Conservation (phyloP, 2,329 filamentous ascomycete species). For the Trichocomaceae sp. region DNA sequence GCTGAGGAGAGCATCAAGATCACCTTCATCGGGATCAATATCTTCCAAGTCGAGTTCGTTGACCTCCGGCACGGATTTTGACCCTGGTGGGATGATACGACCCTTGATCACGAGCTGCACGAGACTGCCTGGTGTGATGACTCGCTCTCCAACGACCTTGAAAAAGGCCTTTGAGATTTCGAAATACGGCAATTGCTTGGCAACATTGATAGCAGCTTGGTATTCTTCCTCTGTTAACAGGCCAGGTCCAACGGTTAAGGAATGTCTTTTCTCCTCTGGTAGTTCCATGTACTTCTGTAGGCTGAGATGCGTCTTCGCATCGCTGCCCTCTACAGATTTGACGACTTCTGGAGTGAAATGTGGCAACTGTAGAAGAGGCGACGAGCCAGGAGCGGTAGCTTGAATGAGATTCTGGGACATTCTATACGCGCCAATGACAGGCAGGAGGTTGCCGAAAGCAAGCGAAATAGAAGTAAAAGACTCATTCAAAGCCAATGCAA, state of each 20-base stretch:
- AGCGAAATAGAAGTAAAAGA: slow-evolving; percentile 81
- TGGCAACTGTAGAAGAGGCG: slow-evolving; percentile 86
- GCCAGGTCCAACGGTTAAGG: slow-evolving; percentile 60
- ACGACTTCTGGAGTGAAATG: slow-evolving; percentile 64
- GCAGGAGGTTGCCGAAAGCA: slow-evolving; percentile 75
- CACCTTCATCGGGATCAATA: slow-evolving; percentile 85
- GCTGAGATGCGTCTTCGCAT: slow-evolving; percentile 64
- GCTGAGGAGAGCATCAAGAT: slow-evolving; percentile 76
- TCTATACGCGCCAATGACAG: slow-evolving; percentile 74
- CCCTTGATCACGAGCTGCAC: slow-evolving; percentile 94
- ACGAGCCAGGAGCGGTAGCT: slow-evolving; percentile 73
- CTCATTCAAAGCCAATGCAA: slow-evolving; percentile 77
- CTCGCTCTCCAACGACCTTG: slow-evolving; percentile 93
- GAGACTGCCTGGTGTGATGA: slow-evolving; percentile 83
- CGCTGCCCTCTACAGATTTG: slow-evolving; percentile 47
- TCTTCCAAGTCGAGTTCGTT: slow-evolving; percentile 79
- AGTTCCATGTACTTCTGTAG: slow-evolving; percentile 86
- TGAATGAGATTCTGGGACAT: slow-evolving; percentile 84
- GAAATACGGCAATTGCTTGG: slow-evolving; percentile 75
- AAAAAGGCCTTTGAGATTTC: slow-evolving; percentile 91
- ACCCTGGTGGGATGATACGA: slow-evolving; percentile 83
- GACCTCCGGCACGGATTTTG: slow-evolving; percentile 61
- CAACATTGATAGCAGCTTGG: slow-evolving; percentile 65
- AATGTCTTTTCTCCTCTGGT: slow-evolving; percentile 65
- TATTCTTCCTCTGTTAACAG: slow-evolving; percentile 74